Evolutionary conservation across 192 early-diverging fungal genomes (phyloP), one percentile per base, ranked within the genome.

Genomic region (Backusella macrospora): DNA sequence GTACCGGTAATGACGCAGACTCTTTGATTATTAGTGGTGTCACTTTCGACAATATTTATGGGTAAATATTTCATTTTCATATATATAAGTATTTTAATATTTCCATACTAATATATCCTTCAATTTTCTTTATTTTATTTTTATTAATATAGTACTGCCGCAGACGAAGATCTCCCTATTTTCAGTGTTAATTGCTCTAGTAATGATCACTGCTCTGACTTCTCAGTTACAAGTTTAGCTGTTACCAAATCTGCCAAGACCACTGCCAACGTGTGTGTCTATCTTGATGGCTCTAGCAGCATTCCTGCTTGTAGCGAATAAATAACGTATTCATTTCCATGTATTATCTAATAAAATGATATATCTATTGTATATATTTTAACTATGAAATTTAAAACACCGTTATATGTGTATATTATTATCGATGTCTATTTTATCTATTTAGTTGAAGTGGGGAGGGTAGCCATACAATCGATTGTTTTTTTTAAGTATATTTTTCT

Each of bases 1-100:
- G 72, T 13, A 78, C 71, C 14, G 77, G 73, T 34, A 75, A 74
- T 52, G 80, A 74, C 52, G 59, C 86, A 5, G 21, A 18, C 10
- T 73, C 72, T 3, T 65, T 73, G 62, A 71, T 70, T 14, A 86
- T 86, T 72, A 77, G 83, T 12, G 76, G 78, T 59, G 75, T 86
- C 13, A 84, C 72, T 13, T 37, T 79, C 18, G 70, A 75, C 62
- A 84, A 84, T 66, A 63, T 84, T 10, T 77, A 82, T 13, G 83
- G 83, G 26, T 75, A 44, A n/a, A n/a, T n/a, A n/a, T n/a, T n/a
- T n/a, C n/a, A n/a, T n/a, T n/a, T n/a, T n/a, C 23, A 23, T 7
- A 13, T 14, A 62, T 39, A n/a, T 39, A 23, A 23, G 16, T 43
- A 43, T 16, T 55, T 16, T 18, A 39, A 14, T 7, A n/a, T n/a